Evolutionary conservation across 495 filamentous ascomycete genomes (phyloP).

Genomic region (Daldinia caldariorum): DNA sequence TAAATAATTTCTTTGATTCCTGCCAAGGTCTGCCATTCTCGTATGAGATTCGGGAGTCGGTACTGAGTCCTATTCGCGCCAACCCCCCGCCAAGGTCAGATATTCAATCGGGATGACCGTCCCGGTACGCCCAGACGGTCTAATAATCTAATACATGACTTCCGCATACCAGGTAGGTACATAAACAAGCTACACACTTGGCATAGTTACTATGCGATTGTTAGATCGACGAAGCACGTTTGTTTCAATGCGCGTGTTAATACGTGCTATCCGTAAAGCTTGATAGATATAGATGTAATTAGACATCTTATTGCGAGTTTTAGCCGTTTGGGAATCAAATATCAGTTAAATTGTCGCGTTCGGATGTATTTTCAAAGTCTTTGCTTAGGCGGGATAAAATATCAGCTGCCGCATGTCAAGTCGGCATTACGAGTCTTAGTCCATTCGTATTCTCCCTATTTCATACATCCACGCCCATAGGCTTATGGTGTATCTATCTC

Average conservation of each 20-base stretch:
- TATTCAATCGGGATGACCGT: slow-evolving; percentile 25
- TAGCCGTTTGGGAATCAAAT: too few relatives aligned
- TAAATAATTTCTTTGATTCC: not conserved
- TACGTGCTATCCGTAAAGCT: not conserved
- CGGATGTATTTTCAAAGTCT: not conserved
- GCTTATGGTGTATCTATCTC: not conserved
- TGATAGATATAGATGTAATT: too few relatives aligned
- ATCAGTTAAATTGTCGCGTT: not conserved
- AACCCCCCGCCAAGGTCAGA: slow-evolving; percentile 31
- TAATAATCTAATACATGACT: not conserved
- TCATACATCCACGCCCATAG: not conserved
- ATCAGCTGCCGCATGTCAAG: not conserved
- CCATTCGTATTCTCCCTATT: not conserved
- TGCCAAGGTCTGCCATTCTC: slow-evolving; percentile 7
- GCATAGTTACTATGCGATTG: not conserved
- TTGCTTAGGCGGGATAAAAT: not conserved
- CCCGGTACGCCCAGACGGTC: slow-evolving; percentile 16
- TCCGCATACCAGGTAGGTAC: not conserved
- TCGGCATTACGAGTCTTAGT: not conserved
- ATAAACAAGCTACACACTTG: not conserved
- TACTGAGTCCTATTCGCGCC: slow-evolving; percentile 14
- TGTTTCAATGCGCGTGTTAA: not conserved
- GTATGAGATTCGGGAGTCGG: slow-evolving; percentile 16
- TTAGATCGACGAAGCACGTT: not conserved
- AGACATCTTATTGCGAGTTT: not conserved